A percentile compares a stretch with the other conserved stretches of the same genome.
Evolutionary conservation across 2,329 filamentous ascomycete species (phyloP).

Genomic region (Stromatinia cepivora): DNA sequence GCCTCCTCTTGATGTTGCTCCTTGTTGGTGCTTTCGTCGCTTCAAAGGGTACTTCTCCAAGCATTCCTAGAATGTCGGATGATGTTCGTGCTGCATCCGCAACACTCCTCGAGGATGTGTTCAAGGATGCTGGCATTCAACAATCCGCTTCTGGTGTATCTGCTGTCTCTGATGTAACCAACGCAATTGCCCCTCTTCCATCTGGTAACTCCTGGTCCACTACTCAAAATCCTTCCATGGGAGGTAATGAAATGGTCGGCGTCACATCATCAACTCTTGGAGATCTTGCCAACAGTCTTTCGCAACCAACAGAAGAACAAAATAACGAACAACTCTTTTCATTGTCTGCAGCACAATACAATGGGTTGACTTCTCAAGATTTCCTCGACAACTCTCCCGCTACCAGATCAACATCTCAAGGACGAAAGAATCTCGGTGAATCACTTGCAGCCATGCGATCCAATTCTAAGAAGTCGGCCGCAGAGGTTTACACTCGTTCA

Average conservation of each 20-base stretch:
- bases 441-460: conserved; percentile 76
- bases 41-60: conserved; percentile 74
- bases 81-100: conserved; percentile 78
- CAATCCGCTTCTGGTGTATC: conserved; percentile 46
- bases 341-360: conserved; percentile 84
- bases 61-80: conserved; percentile 75
- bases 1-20: conserved; percentile 90
- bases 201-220: conserved; percentile 52
- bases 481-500: conserved; percentile 90
- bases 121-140: conserved; percentile 72
- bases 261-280: conserved; percentile 62
- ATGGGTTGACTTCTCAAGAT: conserved; percentile 74
- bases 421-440: conserved; percentile 75
- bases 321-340: conserved; percentile 86
- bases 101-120: conserved; percentile 74
- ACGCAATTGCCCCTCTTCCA: conserved; percentile 51
- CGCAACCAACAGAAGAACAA: conserved; percentile 78
- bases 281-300: conserved; percentile 66
- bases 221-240: conserved; percentile 44
- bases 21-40: conserved; percentile 95
- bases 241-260: conserved; percentile 48
- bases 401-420: conserved; percentile 55
- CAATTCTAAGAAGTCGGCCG: conserved; percentile 69
- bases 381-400: conserved; percentile 60
- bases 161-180: conserved; percentile 22